Evolutionary conservation across 305 asterid genomes (phyloP).

Genomic region (Solanum hybrid): DNA sequence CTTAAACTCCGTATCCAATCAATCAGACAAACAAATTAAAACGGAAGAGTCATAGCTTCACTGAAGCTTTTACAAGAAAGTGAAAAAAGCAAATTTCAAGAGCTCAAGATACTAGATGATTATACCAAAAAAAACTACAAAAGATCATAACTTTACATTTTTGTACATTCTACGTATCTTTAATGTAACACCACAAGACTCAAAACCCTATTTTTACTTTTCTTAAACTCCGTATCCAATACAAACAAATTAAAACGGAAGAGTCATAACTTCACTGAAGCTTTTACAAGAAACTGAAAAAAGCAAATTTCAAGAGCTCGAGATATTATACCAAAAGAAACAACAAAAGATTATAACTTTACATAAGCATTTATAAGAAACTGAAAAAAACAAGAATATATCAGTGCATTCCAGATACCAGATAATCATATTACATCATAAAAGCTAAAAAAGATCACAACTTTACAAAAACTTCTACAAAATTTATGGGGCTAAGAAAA

Average conservation of each 20-base stretch:
- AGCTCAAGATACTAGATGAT: background rate
- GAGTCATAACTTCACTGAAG: background rate
- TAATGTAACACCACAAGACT: no score
- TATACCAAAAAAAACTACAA: background rate
- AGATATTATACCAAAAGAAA: background rate
- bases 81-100: background rate
- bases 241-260: background rate
- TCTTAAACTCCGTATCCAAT: background rate
- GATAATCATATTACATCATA: background rate
- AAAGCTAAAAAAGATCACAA: background rate
- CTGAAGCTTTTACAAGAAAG: background rate
- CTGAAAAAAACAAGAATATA: slow-evolving; percentile 8
- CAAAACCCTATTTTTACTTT: background rate
- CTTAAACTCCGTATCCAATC: no score
- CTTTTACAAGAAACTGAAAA: background rate
- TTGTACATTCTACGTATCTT: no score
- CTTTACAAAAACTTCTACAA: background rate
- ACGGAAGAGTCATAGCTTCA: background rate
- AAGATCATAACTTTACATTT: background rate
- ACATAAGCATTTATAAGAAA: slow-evolving; percentile 29
- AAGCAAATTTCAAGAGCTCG: background rate
- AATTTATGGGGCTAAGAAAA: background rate
- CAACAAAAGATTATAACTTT: background rate
- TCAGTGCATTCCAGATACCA: background rate
- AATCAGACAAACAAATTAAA: no score